phyloP scores from a whole-genome alignment of 2,329 filamentous ascomycete species.

The Cytospora paraplurivora region DNA sequence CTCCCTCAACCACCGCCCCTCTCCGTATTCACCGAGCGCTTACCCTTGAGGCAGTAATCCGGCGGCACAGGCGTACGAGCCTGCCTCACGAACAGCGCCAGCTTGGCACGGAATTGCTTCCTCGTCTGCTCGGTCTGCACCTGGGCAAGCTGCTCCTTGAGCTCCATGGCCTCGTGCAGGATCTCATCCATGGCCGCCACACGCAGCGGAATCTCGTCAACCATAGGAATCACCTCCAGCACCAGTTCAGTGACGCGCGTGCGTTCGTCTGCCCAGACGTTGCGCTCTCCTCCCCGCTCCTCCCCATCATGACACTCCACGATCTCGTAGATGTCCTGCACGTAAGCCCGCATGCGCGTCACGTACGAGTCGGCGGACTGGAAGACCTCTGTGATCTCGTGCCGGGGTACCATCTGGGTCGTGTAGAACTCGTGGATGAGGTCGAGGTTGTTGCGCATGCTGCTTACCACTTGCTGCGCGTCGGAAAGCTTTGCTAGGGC shows the following conservation, averaged over 20 bases:
- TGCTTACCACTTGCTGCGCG: neutral
- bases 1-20: neutral
- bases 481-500: neutral
- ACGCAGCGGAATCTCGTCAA: constrained; percentile 1
- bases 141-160: neutral
- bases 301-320: neutral
- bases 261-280: neutral
- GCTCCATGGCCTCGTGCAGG: neutral
- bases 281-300: neutral
- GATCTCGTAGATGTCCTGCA: neutral
- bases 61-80: neutral
- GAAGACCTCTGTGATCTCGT: neutral
- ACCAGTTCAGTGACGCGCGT: neutral
- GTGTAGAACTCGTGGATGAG: neutral
- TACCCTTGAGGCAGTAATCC: neutral
- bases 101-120: neutral
- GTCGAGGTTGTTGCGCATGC: neutral
- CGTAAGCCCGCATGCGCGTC: neutral
- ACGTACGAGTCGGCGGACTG: neutral
- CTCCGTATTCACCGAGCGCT: neutral
- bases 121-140: neutral
- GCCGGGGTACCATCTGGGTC: neutral
- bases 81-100: neutral
- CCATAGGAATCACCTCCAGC: neutral
- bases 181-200: neutral